Evolutionary conservation across 163 green algal species (phyloP), one percentile per base, ranked within the genome.

Genomic region (Chlorella variabilis): DNA sequence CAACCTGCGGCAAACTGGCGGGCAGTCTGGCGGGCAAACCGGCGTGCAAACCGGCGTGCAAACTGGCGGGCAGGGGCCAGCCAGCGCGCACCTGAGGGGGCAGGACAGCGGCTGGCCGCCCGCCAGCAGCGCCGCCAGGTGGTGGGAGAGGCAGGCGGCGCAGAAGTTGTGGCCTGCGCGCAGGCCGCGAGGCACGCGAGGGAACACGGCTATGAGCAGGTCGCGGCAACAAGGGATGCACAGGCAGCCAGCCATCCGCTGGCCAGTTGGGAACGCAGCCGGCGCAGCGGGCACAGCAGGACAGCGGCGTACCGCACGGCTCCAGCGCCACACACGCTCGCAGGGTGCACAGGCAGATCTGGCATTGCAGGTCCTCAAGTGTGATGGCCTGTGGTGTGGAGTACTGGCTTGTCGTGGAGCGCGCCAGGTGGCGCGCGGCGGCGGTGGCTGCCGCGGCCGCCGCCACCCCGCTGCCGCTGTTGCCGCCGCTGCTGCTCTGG

Each of bases 121-220:
- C 84, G 56, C 18, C 71, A 91, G 75, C 78, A 90, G 83, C 41
- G 67, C 86, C 42, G 81, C 85, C 21, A 95, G 84, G 82, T 93
- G 90, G 58, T 92, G 82, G 36, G 78, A 90, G 2, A 94, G 81
- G 83, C 91, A 94, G 36, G 65, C 39, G 31, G 87, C 88, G 61
- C 92, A 95, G 78, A 89, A 95, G 71, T 89, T 91, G 82, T 95
- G 91, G 21, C 91, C 45, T 54, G 45, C 45, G 15, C n/a, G 45
- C 45, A 54, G 45, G 11, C 45, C 45, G n/a, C n/a, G n/a, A n/a
- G n/a, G n/a, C n/a, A n/a, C n/a, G n/a, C n/a, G n/a, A n/a, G n/a
- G n/a, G n/a, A n/a, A n/a, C n/a, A n/a, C n/a, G n/a, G n/a, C n/a
- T n/a, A n/a, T n/a, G n/a, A n/a, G n/a, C n/a, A n/a, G n/a, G n/a